Evolutionary conservation across 768 basidiomycete species (phyloP).

Genomic region (Multifurca ochricompacta): DNA sequence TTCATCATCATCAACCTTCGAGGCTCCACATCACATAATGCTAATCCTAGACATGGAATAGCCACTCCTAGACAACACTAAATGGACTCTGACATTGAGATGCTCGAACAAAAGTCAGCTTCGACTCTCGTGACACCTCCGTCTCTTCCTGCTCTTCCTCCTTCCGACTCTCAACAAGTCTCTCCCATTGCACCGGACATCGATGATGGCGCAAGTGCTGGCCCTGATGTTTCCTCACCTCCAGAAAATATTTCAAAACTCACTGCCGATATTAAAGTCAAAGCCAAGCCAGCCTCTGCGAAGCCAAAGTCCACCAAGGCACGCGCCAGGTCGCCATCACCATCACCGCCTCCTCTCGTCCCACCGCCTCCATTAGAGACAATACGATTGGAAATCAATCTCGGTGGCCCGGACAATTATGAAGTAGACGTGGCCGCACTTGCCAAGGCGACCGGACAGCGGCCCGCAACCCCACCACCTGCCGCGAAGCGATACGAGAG

Average conservation of each 20-base stretch:
- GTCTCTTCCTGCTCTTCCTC: conserved; percentile 3
- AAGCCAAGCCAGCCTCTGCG: conserved; percentile 16
- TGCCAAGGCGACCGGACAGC: conserved; percentile 59
- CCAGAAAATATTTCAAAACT: conserved; percentile 18
- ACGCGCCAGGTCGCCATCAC: conserved; percentile 44
- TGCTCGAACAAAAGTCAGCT: conserved; percentile 9
- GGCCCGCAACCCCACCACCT: conserved; percentile 46
- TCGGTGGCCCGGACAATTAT: conserved; percentile 70
- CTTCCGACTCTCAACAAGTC: conserved; percentile 7
- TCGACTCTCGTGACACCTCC: conserved; percentile 6
- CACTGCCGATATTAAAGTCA: conserved; percentile 12
- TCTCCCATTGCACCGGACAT: conserved; percentile 5
- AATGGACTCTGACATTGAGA: conserved; percentile 16
- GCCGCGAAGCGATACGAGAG: conserved; percentile 36
- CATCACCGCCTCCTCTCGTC: conserved; percentile 44
- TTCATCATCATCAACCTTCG: not conserved
- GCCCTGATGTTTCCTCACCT: conserved; percentile 24
- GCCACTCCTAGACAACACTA: not conserved
- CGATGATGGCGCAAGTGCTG: conserved; percentile 11
- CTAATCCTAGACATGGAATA: not conserved
- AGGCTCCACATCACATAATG: not conserved
- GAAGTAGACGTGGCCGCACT: conserved; percentile 57
- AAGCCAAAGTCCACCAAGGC: conserved; percentile 49
- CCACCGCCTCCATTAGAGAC: conserved; percentile 48
- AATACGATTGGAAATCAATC: conserved; percentile 56